Evolutionary conservation across 2,329 filamentous ascomycete species (phyloP), one percentile per base, ranked within the genome.

Genomic region (Pseudocercospora musae): DNA sequence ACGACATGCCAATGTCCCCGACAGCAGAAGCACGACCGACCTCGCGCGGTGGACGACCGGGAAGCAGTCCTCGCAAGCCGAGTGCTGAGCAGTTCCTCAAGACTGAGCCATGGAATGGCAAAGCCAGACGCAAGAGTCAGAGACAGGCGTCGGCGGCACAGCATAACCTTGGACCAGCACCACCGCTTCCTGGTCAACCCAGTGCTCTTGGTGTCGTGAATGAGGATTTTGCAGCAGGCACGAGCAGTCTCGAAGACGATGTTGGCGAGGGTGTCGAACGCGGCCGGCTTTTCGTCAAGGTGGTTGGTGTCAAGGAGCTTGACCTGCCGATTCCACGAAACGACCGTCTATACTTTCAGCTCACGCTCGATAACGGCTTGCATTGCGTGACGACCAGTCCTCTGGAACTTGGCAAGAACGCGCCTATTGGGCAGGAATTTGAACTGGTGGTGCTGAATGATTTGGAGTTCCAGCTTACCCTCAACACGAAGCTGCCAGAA

Each of bases 351-450:
- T 95, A 91, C 85, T 99, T 99, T 79, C 93, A 94, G 70, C 84
- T 99, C 10, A 99, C 95, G 0, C 84, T 99, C n/a, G 95, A 99
- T 77, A 99, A 99, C 68, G 95, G 95, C 25, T 86, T 99, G 1
- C 95, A 99, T 76, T 99, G 95, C 72, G 95, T 99, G 15, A 99
- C 95, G 0, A 99, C 95, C 3, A 89, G 92, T 0, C 97, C 92
- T 91, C 83, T 98, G 8, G 95, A 99, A 76, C 82, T 99, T 63
- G 92, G 92, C 20, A 90, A 90, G 70, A 94, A 90, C 63, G 94
- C 95, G 1, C 92, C 95, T 0, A 98, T 99, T 69, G 95, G 94
- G 6, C 95, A 99, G 74, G 95, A 99, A 75, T 99, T 99, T 71
- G 95, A 99, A 79, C 87, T 99, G 49, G 93, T 98, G 31, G 95